A percentile compares a stretch with the other conserved stretches of the same genome.
phyloP scores from a whole-genome alignment of 768 basidiomycete genomes.

The Myochromella boudieri region DNA sequence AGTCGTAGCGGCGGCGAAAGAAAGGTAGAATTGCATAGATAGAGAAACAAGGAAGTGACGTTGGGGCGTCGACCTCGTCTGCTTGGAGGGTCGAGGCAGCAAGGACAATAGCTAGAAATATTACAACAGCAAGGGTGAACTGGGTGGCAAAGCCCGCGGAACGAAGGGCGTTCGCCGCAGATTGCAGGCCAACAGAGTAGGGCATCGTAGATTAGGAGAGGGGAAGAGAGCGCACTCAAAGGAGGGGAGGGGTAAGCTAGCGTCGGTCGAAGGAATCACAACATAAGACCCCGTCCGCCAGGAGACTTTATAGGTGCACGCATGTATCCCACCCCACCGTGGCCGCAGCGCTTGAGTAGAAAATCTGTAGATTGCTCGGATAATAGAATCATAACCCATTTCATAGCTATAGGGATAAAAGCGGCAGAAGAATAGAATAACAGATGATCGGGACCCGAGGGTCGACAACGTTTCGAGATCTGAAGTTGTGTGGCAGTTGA shows the following conservation, averaged over 20 bases:
- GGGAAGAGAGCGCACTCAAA: slow-evolving; percentile 29
- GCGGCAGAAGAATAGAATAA: slow-evolving; percentile 17
- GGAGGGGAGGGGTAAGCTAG: slow-evolving; percentile 21
- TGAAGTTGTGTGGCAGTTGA: slow-evolving; percentile 5
- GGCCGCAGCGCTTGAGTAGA: slow-evolving; percentile 23
- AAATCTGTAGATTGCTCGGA: slow-evolving; percentile 22
- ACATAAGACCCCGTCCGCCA: slow-evolving; percentile 29
- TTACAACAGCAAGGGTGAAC: slow-evolving; percentile 46
- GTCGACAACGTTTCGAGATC: slow-evolving; percentile 14
- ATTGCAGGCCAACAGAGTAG: slow-evolving; percentile 48
- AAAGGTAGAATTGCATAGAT: slow-evolving; percentile 64
- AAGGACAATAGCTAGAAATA: slow-evolving; percentile 45
- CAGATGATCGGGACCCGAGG: slow-evolving; percentile 17
- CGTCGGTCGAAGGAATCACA: slow-evolving; percentile 21
- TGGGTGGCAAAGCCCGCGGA: slow-evolving; percentile 50
- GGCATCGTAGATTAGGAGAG: slow-evolving; percentile 41
- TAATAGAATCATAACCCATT: slow-evolving; percentile 14
- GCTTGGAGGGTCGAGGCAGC: slow-evolving; percentile 46
- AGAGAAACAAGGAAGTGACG: slow-evolving; percentile 55
- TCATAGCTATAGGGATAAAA: slow-evolving; percentile 15
- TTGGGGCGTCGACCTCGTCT: slow-evolving; percentile 51
- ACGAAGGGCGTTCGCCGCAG: slow-evolving; percentile 48
- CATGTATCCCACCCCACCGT: too few species aligned
- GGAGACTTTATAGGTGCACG: slow-evolving; percentile 28
- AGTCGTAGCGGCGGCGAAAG: slow-evolving; percentile 70